Conservation (phyloP, 2,329 filamentous ascomycete species). For the Trichoderma harzianum region DNA sequence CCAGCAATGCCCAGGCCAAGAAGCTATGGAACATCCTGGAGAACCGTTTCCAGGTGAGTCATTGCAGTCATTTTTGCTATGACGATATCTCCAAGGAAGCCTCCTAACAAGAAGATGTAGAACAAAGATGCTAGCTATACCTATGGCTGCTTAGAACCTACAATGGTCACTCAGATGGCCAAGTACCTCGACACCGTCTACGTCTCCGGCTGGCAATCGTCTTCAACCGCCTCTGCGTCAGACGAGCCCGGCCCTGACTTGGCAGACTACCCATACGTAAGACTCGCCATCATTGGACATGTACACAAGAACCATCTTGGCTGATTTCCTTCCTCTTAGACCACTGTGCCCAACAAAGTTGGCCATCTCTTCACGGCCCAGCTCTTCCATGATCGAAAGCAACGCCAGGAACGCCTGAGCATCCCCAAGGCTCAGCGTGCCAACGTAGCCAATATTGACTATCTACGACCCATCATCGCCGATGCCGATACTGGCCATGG, state of each 20-base stretch:
- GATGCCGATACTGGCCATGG: slow-evolving; percentile 97
- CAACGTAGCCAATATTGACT: slow-evolving; percentile 79
- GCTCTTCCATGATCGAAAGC: slow-evolving; percentile 98
- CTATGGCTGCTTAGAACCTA: slow-evolving; percentile 95
- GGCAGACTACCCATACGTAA: slow-evolving; percentile 90
- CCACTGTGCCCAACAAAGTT: slow-evolving; percentile 97
- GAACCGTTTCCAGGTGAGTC: slow-evolving; percentile 71
- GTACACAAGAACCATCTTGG: not conserved
- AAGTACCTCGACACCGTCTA: slow-evolving; percentile 99
- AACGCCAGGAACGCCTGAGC: slow-evolving; percentile 87
- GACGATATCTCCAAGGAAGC: not conserved
- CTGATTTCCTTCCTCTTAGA: slow-evolving; percentile 47
- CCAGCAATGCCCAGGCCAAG: slow-evolving; percentile 84
- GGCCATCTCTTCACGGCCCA: slow-evolving; percentile 97
- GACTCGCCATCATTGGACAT: slow-evolving; percentile 28
- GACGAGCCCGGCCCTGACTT: slow-evolving; percentile 97
- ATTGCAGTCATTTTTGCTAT: not conserved
- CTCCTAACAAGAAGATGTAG: slow-evolving; percentile 41
- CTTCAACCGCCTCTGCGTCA: slow-evolving; percentile 88
- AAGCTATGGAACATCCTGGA: slow-evolving; percentile 94
- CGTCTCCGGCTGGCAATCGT: slow-evolving; percentile 98
- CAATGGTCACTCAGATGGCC: slow-evolving; percentile 99
- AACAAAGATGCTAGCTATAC: slow-evolving; percentile 85
- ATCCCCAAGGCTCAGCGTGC: slow-evolving; percentile 69
- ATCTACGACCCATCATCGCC: slow-evolving; percentile 90